Base-by-base conservation (phyloP, 2,329 filamentous ascomycete species). In the Sporothrix brunneoviolacea region DNA sequence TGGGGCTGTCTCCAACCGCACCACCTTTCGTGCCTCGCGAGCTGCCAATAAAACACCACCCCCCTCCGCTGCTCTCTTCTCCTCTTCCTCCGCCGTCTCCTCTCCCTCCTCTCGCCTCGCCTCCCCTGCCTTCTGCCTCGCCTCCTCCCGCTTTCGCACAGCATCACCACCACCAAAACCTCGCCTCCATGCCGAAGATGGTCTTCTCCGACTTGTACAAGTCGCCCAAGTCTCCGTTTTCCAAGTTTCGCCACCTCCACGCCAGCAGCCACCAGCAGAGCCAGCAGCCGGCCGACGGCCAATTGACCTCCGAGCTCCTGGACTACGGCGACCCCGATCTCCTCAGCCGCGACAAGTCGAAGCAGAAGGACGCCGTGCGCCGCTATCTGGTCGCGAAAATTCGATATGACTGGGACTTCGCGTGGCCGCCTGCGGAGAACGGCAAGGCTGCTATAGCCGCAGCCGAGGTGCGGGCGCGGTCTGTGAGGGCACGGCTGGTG, bases 331-430 rank as follows among this genome's bases (percentile, higher is more conserved):
- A 83, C 54, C 72, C 77, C 18, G 81, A 84, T 60, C 70, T 84
- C 6, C 64, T 81, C 44, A 82, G 77, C 62, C 76, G 71, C 59
- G 81, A 84, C 61, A 83, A 83, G 62, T 55, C 64, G 22, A 81
- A 76, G 65, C 78, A 82, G 58, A 84, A 83, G 60, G 77, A 81
- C 36, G 81, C 81, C 12, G 75, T 84, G 32, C 77, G 70, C 59
- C 74, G 69, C 45, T 77, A 76, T 57, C 65, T 85, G 2, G 64
- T 68, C 3, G 70, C 73, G 19, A 78, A 74, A 56, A 68, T 84
- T 36, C 75, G 72, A 54, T 73, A 71, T 54, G 80, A 83, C 59
- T 85, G 81, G 82, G 66, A 69, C 0, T 84, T 82, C 59, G 57
- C 67, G 30, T 83, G 80, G 80, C 75, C 77, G 2, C 69, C 66